These are phyloP conservation scores for Lepidium campestre DNA, from an alignment of 441 rosid genomes.

Conservation along the genomic window DNA sequence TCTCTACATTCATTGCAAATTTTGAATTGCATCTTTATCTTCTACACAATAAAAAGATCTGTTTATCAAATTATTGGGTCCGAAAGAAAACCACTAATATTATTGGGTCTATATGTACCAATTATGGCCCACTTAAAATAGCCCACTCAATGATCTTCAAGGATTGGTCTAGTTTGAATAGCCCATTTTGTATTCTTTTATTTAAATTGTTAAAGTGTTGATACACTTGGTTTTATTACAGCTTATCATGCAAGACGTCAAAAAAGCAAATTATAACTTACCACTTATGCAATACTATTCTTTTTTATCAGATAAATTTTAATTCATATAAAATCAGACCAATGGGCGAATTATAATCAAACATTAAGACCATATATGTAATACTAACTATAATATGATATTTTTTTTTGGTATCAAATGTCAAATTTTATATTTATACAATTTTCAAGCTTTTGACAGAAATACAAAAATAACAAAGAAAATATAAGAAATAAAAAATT, in stretches of 20 bases:
- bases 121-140: background rate
- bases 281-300: background rate
- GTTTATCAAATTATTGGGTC: background rate
- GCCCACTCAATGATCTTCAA: background rate
- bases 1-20: conserved; percentile 6
- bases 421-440: too few relatives aligned
- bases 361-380: background rate
- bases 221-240: too few relatives aligned
- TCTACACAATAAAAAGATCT: background rate
- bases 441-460: too few relatives aligned
- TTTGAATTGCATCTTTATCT: background rate
- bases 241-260: too few relatives aligned
- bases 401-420: too few relatives aligned
- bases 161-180: background rate
- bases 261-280: too few relatives aligned
- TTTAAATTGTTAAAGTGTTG: too few relatives aligned
- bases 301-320: background rate
- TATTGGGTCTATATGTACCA: background rate
- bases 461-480: too few relatives aligned
- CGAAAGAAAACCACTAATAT: background rate
- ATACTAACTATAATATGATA: background rate
- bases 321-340: background rate
- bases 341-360: background rate
- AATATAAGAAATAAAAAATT: too few relatives aligned
- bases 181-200: too few relatives aligned